Conservation (phyloP, 352 stramenopile genomes). For the Pythium biforme region DNA sequence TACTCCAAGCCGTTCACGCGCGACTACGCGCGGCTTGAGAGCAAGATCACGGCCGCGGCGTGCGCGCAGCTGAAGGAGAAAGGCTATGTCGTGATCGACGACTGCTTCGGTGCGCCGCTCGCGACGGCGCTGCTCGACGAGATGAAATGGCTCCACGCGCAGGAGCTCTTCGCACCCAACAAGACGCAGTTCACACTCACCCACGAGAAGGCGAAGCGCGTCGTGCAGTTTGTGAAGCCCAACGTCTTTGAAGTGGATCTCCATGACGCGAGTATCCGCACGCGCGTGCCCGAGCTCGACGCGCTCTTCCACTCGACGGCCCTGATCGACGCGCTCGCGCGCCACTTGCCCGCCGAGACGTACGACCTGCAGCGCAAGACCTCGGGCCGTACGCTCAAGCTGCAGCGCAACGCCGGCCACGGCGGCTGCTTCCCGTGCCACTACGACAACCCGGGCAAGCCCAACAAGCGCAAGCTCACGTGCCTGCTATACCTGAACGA, state of each 20-base stretch:
- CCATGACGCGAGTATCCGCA: constrained; percentile 54
- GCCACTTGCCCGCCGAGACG: constrained; percentile 40
- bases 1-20: constrained; percentile 55
- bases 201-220: constrained; percentile 33
- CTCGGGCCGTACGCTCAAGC: constrained; percentile 62
- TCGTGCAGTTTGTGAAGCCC: constrained; percentile 74
- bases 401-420: constrained; percentile 73
- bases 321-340: constrained; percentile 46
- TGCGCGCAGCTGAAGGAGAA: constrained; percentile 49
- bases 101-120: constrained; percentile 62
- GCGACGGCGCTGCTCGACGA: constrained; percentile 55
- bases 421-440: constrained; percentile 81
- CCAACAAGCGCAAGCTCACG: constrained; percentile 78
- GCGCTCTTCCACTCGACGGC: constrained; percentile 63
- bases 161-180: constrained; percentile 68
- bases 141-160: constrained; percentile 56
- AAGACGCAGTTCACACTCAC: constrained; percentile 80
- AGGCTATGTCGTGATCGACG: constrained; percentile 64
- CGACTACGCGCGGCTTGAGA: constrained; percentile 48
- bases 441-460: constrained; percentile 78
- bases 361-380: constrained; percentile 63
- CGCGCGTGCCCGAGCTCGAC: constrained; percentile 60
- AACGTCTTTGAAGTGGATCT: constrained; percentile 84
- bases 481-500: constrained; percentile 83
- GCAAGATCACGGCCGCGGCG: constrained; percentile 40